These are phyloP conservation scores for Apocynum venetum DNA, from an alignment of 257 asterid genomes.

Conservation along the genomic window DNA sequence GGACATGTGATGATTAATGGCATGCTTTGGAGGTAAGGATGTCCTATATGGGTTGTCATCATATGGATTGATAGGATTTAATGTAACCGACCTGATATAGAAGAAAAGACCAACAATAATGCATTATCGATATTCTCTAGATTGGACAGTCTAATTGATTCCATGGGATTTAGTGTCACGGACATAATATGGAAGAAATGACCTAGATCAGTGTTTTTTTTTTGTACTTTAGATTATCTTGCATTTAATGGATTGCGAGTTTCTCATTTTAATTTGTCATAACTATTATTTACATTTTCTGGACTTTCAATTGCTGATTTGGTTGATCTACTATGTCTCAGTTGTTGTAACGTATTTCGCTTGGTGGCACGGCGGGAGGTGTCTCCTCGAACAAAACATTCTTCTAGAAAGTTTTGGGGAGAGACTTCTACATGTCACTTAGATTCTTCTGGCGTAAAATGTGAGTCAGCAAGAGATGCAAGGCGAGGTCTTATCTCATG, in stretches of 20 bases:
- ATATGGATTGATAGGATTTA: neutral
- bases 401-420: conserved; percentile 67
- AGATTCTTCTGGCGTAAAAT: conserved; percentile 42
- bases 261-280: neutral
- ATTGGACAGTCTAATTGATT: neutral
- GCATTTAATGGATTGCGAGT: neutral
- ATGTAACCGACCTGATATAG: neutral
- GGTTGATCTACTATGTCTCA: conserved; percentile 26
- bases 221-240: neutral
- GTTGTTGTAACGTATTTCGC: conserved; percentile 59
- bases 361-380: conserved; percentile 83
- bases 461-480: conserved; percentile 62
- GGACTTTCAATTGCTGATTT: conserved; percentile 11
- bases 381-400: conserved; percentile 65
- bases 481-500: conserved; percentile 85
- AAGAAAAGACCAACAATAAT: neutral
- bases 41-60: neutral
- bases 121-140: neutral
- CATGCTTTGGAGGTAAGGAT: neutral
- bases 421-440: conserved; percentile 40
- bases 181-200: neutral
- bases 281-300: conserved; percentile 3
- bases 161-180: neutral
- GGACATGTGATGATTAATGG: neutral
- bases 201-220: neutral